Evolutionary conservation across 2,329 filamentous ascomycete genomes (phyloP), one percentile per base, ranked within the genome.

Genomic region (Exophiala bonariae): DNA sequence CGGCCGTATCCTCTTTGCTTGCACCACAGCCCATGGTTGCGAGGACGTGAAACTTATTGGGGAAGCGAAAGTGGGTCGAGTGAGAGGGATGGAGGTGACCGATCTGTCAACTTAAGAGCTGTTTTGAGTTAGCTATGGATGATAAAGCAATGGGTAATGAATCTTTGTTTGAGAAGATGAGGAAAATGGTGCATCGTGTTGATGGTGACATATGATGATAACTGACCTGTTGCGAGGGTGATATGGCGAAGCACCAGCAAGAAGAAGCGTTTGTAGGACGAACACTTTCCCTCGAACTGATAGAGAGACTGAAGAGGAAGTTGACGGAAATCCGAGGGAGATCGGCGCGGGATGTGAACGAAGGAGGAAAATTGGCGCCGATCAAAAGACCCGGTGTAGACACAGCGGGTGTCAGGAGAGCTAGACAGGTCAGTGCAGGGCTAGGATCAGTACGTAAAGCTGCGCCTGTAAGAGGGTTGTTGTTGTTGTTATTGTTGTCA

Each of bases 1-100:
- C 92, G 90, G 97, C 93, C 86, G 96, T 96, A 78, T 97, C 93
- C 79, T 97, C 93, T 68, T 93, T 96, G 73, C 92, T 97, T 89
- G 96, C 95, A 76, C 92, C 92, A 74, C 93, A 99, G 84, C 93
- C 93, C 93, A 99, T 99, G 65, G 79, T 90, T 26, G 23, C 23
- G 23, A 73, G 71, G 60, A 42, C 46, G 55, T 3, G 37, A 33
- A n/a, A n/a, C n/a, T 33, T 19, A 36, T 7, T 28, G 31, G 28
- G 38, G 20, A 30, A 31, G 30, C 28, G 36, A 32, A 17, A 3
- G 20, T 3, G 16, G 34, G 17, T 33, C 13, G 17, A 37, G 36
- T 18, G 40, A 31, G 17, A 7, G 17, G 28, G 19, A 13, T 41
- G 17, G n/a, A n/a, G n/a, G 34, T 13, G n/a, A 30, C 9, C 16